Percentiles rank a stretch among this genome's conserved stretches.
Conservation (phyloP, 2,329 filamentous ascomycete species). For the Cladosporium sp. region DNA sequence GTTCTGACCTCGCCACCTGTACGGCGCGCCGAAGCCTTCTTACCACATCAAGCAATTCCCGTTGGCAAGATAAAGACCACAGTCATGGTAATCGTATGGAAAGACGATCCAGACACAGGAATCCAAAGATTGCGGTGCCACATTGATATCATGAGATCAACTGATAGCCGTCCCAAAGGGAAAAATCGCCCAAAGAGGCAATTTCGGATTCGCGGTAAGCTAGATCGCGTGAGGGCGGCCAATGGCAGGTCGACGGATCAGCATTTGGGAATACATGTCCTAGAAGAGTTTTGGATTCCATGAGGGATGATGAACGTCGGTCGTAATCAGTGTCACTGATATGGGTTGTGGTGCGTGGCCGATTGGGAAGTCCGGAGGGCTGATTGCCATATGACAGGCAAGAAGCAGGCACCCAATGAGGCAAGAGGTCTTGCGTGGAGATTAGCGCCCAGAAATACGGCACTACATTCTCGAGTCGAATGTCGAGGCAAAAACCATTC, state of each 20-base stretch:
- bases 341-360: background rate
- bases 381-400: too few species aligned
- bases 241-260: constrained; percentile 3
- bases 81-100: background rate
- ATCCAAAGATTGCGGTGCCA: background rate
- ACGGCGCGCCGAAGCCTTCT: background rate
- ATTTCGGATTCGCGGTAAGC: constrained; percentile 5
- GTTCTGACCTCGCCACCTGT: background rate
- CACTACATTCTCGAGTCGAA: too few species aligned
- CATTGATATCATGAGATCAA: constrained; percentile 10
- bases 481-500: too few species aligned
- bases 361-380: background rate
- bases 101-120: constrained; percentile 9
- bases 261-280: constrained; percentile 8
- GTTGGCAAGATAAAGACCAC: background rate
- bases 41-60: constrained; percentile 5
- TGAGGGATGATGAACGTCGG: background rate
- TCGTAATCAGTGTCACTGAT: background rate
- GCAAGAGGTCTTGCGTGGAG: background rate
- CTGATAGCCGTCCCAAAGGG: constrained; percentile 6
- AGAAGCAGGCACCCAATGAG: background rate
- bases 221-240: background rate
- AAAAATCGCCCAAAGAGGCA: constrained; percentile 9
- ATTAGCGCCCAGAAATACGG: background rate
- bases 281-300: constrained; percentile 11